Conservation (phyloP, 2,329 filamentous ascomycete species). For the Metarhizium brunneum region DNA sequence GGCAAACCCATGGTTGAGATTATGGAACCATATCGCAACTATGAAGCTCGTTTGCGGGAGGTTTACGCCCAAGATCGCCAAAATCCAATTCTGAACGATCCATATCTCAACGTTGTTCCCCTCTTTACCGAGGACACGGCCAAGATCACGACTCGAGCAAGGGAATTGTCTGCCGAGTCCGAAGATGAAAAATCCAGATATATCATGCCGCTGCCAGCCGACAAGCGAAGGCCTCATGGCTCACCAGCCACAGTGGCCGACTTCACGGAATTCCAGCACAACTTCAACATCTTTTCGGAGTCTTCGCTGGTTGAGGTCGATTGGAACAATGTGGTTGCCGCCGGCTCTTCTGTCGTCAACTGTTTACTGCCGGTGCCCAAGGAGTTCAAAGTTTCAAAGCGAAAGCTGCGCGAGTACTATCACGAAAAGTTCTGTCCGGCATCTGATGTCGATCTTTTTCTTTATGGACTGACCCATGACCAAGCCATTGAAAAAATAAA, state of each 20-base stretch:
- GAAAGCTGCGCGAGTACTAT: slow-evolving; percentile 61
- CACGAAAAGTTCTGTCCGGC: slow-evolving; percentile 74
- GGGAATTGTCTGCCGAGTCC: slow-evolving; percentile 47
- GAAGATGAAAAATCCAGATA: slow-evolving; percentile 54
- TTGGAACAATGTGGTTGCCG: slow-evolving; percentile 75
- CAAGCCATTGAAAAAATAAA: slow-evolving; percentile 77
- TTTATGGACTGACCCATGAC: slow-evolving; percentile 71
- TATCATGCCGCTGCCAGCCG: slow-evolving; percentile 56
- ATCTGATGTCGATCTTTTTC: slow-evolving; percentile 78
- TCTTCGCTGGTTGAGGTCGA: slow-evolving; percentile 65
- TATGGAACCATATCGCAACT: slow-evolving; percentile 56
- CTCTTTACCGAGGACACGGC: slow-evolving; percentile 51
- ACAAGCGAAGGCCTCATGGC: slow-evolving; percentile 52
- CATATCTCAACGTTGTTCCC: slow-evolving; percentile 54
- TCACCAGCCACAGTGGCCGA: slow-evolving; percentile 59
- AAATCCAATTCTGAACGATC: slow-evolving; percentile 47
- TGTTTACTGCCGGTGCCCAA: slow-evolving; percentile 63
- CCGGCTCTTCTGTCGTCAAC: slow-evolving; percentile 74
- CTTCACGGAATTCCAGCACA: slow-evolving; percentile 63
- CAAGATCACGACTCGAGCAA: slow-evolving; percentile 52
- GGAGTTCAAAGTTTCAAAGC: slow-evolving; percentile 52
- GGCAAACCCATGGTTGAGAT: slow-evolving; percentile 46
- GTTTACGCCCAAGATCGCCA: slow-evolving; percentile 59
- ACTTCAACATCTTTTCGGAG: slow-evolving; percentile 78
- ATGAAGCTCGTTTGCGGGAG: slow-evolving; percentile 57